A percentile compares a stretch with the other conserved stretches of the same genome.
Conservation (phyloP, 345 rosid species). For the Hibiscus trionum region DNA sequence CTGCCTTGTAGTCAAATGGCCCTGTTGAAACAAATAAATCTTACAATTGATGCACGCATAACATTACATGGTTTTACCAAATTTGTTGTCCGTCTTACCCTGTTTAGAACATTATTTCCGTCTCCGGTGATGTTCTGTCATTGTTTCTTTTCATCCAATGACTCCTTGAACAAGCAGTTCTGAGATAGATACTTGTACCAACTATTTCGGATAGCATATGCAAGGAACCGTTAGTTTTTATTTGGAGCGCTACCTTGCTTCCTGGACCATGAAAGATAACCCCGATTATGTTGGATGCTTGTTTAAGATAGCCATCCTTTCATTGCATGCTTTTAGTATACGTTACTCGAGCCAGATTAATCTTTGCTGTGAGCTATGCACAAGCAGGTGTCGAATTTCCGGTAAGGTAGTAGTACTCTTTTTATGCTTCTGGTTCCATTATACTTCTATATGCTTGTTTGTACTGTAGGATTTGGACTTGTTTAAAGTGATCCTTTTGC, state of each 20-base stretch:
- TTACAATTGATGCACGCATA: not conserved
- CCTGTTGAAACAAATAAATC: conserved; percentile 2
- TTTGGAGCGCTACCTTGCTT: too few species aligned
- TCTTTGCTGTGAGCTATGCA: not conserved
- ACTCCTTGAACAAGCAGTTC: not conserved
- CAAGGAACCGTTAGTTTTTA: not conserved
- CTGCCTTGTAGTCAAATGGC: not conserved
- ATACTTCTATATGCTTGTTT: too few species aligned
- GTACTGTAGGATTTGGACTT: too few species aligned
- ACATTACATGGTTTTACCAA: not conserved
- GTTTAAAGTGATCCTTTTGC: not conserved
- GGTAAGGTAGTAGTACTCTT: too few species aligned
- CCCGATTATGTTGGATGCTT: not conserved
- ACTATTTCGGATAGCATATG: too few species aligned
- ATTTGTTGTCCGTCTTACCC: not conserved
- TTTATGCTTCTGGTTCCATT: too few species aligned
- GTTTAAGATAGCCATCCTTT: not conserved
- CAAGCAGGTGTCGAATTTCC: too few species aligned
- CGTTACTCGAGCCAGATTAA: not conserved
- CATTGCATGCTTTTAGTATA: not conserved
- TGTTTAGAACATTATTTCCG: not conserved
- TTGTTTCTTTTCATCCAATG: not conserved
- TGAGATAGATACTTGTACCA: too few species aligned
- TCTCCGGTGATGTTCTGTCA: not conserved
- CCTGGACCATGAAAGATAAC: too few species aligned